Evolutionary conservation across 176 grass and related monocot genomes (phyloP), one percentile per base, ranked within the genome.

Genomic region (Oropetium thomaeum): DNA sequence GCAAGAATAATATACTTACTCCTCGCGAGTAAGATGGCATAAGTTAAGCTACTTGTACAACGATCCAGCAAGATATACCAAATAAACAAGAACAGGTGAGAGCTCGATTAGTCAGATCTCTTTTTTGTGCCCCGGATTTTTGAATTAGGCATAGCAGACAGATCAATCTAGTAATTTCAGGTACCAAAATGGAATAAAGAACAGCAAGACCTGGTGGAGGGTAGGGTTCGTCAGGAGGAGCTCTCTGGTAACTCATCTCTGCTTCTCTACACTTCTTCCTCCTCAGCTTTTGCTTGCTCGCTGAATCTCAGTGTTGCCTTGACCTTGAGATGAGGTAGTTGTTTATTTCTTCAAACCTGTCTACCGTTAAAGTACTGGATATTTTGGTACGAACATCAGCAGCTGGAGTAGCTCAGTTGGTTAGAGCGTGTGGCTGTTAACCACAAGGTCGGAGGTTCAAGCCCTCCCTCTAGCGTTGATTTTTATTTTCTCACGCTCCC

Each of bases 391-490:
- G n/a, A 41, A 10, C 8, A 41, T 10, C 9, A 19, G 16, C 4
- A 81, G 92, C 84, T 92, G 83, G 86, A 82, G 30, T 96, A 96
- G 92, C 89, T 96, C 83, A 89, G 92, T 89, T 79, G 89, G 89
- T 87, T 87, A 89, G 89, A 92, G 89, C 77, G 89, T 91, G 88
- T 96, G 83, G 89, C 86, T 87, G 86, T 96, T 96, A 96, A 89
- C 89, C 92, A 83, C 81, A 87, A 96, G 86, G 92, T 92, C 81
- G 84, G 80, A 92, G 86, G 92, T 96, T 96, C 84, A 73, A 87
- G 65, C 84, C 92, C 84, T 96, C 77, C 89, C 17, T 85, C 89
- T 85, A 92, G 84, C 84, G 89, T 10, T 19, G 0, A 14, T 17
- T 41, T 10, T 10, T 41, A 2, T 41, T 10, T 41, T 41, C 11